Evolutionary conservation across 257 asterid species (phyloP).

Genomic region (Solanum chilense): DNA sequence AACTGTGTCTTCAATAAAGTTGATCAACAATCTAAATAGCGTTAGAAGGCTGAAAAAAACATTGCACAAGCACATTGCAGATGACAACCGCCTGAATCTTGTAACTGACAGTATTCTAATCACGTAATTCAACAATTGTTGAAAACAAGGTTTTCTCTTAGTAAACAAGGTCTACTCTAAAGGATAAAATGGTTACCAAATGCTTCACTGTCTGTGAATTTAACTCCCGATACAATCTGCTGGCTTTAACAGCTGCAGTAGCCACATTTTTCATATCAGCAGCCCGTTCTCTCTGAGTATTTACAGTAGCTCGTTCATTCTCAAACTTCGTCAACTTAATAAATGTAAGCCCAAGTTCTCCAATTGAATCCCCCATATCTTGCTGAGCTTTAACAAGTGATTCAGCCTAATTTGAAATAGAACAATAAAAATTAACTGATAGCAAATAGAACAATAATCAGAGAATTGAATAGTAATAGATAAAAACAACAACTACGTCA

Average conservation of each 20-base stretch:
- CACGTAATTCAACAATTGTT: not conserved
- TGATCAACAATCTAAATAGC: not conserved
- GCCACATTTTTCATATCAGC: slow-evolving; percentile 75
- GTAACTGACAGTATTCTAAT: not conserved
- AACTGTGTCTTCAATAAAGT: not conserved
- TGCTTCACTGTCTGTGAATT: slow-evolving; percentile 69
- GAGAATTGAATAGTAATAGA: not conserved
- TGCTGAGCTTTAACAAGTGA: slow-evolving; percentile 79
- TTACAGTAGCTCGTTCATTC: slow-evolving; percentile 51
- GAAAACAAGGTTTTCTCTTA: not conserved
- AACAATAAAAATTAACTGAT: not conserved
- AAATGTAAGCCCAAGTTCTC: slow-evolving; percentile 82
- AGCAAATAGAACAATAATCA: not conserved
- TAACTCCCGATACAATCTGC: slow-evolving; percentile 76
- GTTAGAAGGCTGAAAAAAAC: not conserved
- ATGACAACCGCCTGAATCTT: not conserved
- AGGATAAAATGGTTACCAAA: slow-evolving; percentile 43
- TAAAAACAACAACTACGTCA: not conserved
- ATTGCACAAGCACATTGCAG: not conserved
- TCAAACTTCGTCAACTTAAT: slow-evolving; percentile 82
- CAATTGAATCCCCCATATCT: slow-evolving; percentile 84
- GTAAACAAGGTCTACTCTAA: not conserved
- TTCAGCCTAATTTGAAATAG: slow-evolving; percentile 54
- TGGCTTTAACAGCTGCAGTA: slow-evolving; percentile 79
- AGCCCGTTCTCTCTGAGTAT: slow-evolving; percentile 67